Base-by-base conservation (phyloP, 176 grass and related monocot species). In the Puya raimondii region DNA sequence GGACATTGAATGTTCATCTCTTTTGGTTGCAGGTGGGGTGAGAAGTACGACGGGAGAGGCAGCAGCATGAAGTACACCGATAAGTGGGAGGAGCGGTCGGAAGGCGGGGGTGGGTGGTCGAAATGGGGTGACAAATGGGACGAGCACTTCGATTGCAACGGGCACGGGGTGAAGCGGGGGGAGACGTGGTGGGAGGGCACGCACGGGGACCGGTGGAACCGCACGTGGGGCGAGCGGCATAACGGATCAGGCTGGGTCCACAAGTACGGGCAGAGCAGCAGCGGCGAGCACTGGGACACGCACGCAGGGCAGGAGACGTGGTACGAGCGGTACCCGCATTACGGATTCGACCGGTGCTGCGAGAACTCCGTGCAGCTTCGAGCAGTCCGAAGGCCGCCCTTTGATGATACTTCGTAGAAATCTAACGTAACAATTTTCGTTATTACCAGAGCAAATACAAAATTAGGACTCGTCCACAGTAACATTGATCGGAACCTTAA, bases 111-210 rank as follows among this genome's bases (percentile, higher is more conserved):
- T 0, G 80, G 89, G 25, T 93, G 94, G 87, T 99, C 87, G 1
- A 97, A 90, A 71, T 97, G 94, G 94, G 94, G 94, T 0, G 86
- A 92, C 68, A 97, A 97, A 63, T 97, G 94, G 94, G 94, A 97
- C 0, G 94, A 97, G 53, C 76, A 80, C 72, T 97, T 97, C 0
- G 70, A 90, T 69, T 72, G 27, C 2, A 80, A 73, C 2, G 77
- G 72, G 6, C 76, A 85, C 11, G 89, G 94, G 14, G 53, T 82
- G 18, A 97, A 92, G 83, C 86, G 93, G 69, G 94, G 94, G 0
- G 87, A 97, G 70, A 97, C 86, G 4, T 93, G 94, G 94, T 97
- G 94, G 94, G 82, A 85, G 51, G 93, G 94, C 21, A 66, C 85
- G 53, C 48, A 88, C 1, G 94, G 94, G 1, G 81, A 92, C 3